Conservation (phyloP, 2,329 filamentous ascomycete species). For the Knufia petricola region DNA sequence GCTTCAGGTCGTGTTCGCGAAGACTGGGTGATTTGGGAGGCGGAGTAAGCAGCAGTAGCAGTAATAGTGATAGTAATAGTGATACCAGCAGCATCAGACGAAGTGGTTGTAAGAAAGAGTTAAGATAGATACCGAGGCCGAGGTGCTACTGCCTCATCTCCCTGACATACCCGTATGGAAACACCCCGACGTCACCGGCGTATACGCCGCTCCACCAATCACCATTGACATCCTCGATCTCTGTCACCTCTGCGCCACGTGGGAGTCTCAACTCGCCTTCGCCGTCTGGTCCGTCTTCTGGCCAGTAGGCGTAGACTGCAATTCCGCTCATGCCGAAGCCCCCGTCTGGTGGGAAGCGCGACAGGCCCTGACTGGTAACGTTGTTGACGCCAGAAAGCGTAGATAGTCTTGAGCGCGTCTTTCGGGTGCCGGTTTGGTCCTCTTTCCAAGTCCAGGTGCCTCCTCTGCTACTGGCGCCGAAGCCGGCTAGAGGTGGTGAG, state of each 20-base stretch:
- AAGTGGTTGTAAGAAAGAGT: too few species aligned
- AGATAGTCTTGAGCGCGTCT: slow-evolving; percentile 11
- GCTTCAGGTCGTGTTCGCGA: too few species aligned
- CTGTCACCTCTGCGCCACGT: slow-evolving; percentile 67
- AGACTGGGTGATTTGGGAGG: too few species aligned
- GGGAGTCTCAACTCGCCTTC: slow-evolving; percentile 66
- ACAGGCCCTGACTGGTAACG: not conserved
- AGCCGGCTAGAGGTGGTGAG: not conserved
- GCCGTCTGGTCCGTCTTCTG: slow-evolving; percentile 45
- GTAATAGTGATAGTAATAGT: too few species aligned
- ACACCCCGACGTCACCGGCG: slow-evolving; percentile 68
- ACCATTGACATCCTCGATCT: slow-evolving; percentile 78
- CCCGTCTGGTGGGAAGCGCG: slow-evolving; percentile 61
- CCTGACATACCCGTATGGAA: slow-evolving; percentile 67
- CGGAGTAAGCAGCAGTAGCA: too few species aligned
- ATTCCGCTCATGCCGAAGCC: slow-evolving; percentile 55
- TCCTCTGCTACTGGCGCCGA: not conserved
- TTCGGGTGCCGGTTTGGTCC: slow-evolving; percentile 12
- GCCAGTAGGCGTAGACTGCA: slow-evolving; percentile 72
- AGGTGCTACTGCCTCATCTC: slow-evolving; percentile 29
- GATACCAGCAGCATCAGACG: too few species aligned
- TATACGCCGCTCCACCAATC: slow-evolving; percentile 88
- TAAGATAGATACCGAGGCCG: too few species aligned
- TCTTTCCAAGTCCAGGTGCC: slow-evolving; percentile 23
- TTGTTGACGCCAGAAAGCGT: slow-evolving; percentile 3